These are phyloP conservation scores for Boeremia lycopersici DNA, from an alignment of 2,329 filamentous ascomycete genomes.

Conservation along the genomic window DNA sequence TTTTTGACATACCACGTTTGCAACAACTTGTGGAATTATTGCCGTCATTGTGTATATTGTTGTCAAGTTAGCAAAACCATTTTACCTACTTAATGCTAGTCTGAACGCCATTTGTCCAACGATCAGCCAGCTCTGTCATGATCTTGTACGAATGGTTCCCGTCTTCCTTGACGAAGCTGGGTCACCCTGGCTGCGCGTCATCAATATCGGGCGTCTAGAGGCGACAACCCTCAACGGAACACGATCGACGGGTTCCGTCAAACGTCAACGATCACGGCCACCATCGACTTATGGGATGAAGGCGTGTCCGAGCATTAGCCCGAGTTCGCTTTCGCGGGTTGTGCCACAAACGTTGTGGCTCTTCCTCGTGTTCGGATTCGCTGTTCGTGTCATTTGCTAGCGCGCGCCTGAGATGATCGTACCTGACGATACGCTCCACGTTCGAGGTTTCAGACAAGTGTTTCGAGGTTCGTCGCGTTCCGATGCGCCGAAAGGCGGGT, in stretches of 20 bases:
- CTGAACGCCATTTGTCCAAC: neutral
- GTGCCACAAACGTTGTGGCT: too few species aligned
- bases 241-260: neutral
- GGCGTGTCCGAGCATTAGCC: neutral
- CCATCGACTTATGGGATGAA: neutral
- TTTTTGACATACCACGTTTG: constrained; percentile 2
- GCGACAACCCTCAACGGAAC: neutral
- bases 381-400: neutral
- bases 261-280: neutral
- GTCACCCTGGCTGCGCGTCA: neutral
- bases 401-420: neutral
- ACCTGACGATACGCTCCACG: neutral
- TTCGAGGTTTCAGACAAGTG: constrained; percentile 4
- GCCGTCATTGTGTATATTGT: constrained; percentile 12
- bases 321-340: neutral
- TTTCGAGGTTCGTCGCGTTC: neutral
- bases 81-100: constrained; percentile 16
- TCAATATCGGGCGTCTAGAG: neutral
- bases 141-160: neutral
- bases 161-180: neutral
- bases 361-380: too few species aligned
- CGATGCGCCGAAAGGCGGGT: neutral
- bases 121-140: neutral
- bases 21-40: constrained; percentile 8
- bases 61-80: constrained; percentile 13